Base-by-base conservation (phyloP, 805 yeast species). In the Wickerhamomyces alni region DNA sequence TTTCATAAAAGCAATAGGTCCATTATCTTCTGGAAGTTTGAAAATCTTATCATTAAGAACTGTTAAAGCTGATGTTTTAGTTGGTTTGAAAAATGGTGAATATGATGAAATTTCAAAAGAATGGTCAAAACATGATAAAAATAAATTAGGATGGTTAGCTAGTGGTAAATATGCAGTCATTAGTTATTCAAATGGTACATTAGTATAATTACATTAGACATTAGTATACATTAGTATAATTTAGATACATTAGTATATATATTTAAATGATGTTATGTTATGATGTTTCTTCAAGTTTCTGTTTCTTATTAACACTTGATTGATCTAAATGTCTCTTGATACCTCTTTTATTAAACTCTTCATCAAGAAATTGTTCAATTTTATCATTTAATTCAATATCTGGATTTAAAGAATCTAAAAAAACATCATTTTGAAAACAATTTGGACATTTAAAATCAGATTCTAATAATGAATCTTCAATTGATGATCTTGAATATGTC, bases 121-220 rank as follows among this genome's bases (percentile, higher is more conserved):
- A 32, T 89, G 86, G 84, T 50, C 62, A 29, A 64, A 63, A 55
- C 80, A 85, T 0, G 77, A 82, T 44, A 80, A 81, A 43, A 60
- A 68, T 37, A 87, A 85, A 19, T 77, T 77, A 34, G 75, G 81
- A 46, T 93, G 99, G 99, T 73, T 82, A 35, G 72, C 87, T 48
- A 75, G 86, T 44, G 99, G 99, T 42, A 84, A 87, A 59, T 93
- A 93, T 80, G 99, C 99, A 1, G 96, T 93, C 15, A 77, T 91
- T 31, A 75, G 83, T 37, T 84, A 65, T 55, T 64, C 69, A 13
- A 49, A 54, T 37, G 79, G 80, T 26, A 39, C n/a, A n/a, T n/a
- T n/a, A n/a, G n/a, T n/a, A n/a, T n/a, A n/a, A n/a, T n/a, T n/a
- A n/a, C n/a, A n/a, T n/a, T n/a, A n/a, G n/a, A n/a, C n/a, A n/a